phyloP scores from a whole-genome alignment of 2,329 filamentous ascomycete genomes.

The Apiospora pterosperma region DNA sequence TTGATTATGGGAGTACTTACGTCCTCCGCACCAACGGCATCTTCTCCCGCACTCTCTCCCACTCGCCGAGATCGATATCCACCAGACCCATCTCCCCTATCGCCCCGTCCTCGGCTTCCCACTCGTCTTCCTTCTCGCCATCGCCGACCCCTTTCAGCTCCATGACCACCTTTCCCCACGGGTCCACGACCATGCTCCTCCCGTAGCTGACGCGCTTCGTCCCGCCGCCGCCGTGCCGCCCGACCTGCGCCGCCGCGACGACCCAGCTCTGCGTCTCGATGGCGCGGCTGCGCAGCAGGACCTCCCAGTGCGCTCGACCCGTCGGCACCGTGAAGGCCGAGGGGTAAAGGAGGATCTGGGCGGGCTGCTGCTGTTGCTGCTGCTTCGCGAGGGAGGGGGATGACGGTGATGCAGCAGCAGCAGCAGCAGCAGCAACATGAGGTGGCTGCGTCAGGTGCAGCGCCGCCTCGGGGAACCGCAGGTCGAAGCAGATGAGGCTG shows the following conservation, averaged over 20 bases:
- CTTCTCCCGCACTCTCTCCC: conserved; percentile 45
- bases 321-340: conserved; percentile 89
- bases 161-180: conserved; percentile 76
- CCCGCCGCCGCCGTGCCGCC: conserved; percentile 56
- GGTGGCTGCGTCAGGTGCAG: conserved; percentile 56
- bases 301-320: conserved; percentile 81
- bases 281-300: conserved; percentile 72
- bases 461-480: conserved; percentile 77
- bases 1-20: conserved; percentile 37
- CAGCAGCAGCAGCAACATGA: conserved; percentile 5
- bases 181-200: conserved; percentile 79
- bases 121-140: conserved; percentile 32
- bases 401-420: background rate
- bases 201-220: conserved; percentile 76
- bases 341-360: conserved; percentile 80
- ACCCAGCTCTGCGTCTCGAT: conserved; percentile 90
- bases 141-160: conserved; percentile 54
- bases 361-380: conserved; percentile 31
- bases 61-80: conserved; percentile 47
- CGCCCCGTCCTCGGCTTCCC: conserved; percentile 28
- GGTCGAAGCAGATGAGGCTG: conserved; percentile 83
- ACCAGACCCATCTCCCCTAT: conserved; percentile 51
- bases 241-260: conserved; percentile 80
- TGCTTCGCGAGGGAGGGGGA: background rate
- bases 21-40: conserved; percentile 51